Base-by-base conservation (phyloP, 2,329 filamentous ascomycete species). In the Davidsoniella virescens region DNA sequence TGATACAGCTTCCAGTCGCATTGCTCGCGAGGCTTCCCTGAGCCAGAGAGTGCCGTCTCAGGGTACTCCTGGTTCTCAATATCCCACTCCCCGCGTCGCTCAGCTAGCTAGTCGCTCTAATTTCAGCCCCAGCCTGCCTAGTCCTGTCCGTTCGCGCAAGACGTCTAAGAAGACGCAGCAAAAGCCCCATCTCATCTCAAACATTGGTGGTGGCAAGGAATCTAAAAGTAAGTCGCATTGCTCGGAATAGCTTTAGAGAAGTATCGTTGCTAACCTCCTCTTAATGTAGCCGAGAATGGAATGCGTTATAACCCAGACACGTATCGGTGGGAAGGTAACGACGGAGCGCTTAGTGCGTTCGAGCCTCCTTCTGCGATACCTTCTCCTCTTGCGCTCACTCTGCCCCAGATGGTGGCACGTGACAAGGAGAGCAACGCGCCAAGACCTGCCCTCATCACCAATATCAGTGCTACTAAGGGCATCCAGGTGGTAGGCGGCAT, bases 401-500 rank as follows among this genome's bases (percentile, higher is more conserved):
- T 72, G 12, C 62, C 65, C 0, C 64, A 67, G 0, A 63, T 68
- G 41, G 58, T 64, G 39, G 56, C 65, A 14, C 70, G 73, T 14
- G 76, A 80, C 47, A 78, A 71, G 57, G 78, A 82, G 57, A 67
- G 64, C 10, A 40, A 38, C 7, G 25, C 39, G 3, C 78, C 79
- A 57, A 66, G 81, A 54, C 72, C 86, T 8, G 87, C 90, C 5
- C 73, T 98, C 16, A 98, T 98, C 59, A 87, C 87, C 44, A 92
- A 94, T 56, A 85, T 95, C 56, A 84, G 83, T 50, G 75, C 80
- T 4, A 80, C 82, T 54, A 85, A 90, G 60, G 88, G 87, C 54
- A 83, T 94, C 12, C 88, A 95, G 65, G 84, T 95, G 36, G 87
- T 95, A 52, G 85, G 87, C n/a, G 87, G 87, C 57, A 98, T 98